Evolutionary conservation across 2,329 filamentous ascomycete genomes (phyloP), one percentile per base, ranked within the genome.

Genomic region (Cladophialophora yegresii): DNA sequence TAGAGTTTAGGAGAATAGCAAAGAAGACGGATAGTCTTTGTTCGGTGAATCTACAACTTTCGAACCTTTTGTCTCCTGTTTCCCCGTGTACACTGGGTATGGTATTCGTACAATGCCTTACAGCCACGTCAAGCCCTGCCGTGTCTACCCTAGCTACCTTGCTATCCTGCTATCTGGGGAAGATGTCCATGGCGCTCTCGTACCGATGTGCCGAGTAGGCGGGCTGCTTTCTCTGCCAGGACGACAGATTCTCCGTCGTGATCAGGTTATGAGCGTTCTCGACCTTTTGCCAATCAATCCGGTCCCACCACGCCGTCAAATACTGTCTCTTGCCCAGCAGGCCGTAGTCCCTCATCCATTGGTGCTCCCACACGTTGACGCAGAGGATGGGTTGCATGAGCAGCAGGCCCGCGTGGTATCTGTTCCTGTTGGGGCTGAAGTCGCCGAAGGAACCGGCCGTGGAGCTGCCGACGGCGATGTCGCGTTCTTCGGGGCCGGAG

Each of bases 331-430:
- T 99, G 56, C 91, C 92, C 51, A 81, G 83, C 62, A 88, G 77
- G 4, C 89, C 89, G 77, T 90, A 97, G 76, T 98, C 92, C 61
- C 85, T 84, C 76, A 98, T 80, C 86, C 90, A 99, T 8, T 89
- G 88, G 78, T 98, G 95, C 81, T 98, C 89, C 95, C 95, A 99
- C 4, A 92, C 96, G 79, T 92, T 98, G 65, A 98, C 84, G 75
- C 93, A 97, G 72, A 99, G 81, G 66, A 98, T 82, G 12, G 93
- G 69, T 45, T 66, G 54, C 16, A 65, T 68, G 26, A 66, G 57
- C 22, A 71, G 58, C 0, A 58, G 57, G 30, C 64, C 64, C n/a
- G 67, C 36, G 57, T 62, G 64, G 20, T 58, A 49, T 12, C 58
- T 62, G 8, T 68, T 49, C 3, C 60, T 56, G 26, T 63, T 50